Conservation (phyloP, 2,329 filamentous ascomycete species). For the Colletotrichum lupini region DNA sequence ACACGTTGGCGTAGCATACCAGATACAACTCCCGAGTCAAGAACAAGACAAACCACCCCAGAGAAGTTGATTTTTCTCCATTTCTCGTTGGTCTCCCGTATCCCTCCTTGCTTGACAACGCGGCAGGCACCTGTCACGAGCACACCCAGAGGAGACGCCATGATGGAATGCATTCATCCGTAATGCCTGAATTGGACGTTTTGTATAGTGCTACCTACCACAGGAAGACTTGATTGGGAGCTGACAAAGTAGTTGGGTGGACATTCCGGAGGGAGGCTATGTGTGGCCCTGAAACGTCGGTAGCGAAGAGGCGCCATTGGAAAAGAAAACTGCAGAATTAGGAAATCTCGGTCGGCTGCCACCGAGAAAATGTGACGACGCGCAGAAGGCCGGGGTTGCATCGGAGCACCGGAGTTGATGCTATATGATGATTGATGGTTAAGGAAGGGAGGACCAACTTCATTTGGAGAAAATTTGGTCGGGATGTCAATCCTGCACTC, state of each 20-base stretch:
- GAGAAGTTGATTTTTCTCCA: not conserved
- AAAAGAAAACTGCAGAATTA: constrained; percentile 20
- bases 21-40: not conserved
- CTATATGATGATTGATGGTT: constrained; percentile 15
- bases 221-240: constrained; percentile 11
- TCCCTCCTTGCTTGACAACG: not conserved
- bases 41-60: not conserved
- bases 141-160: not conserved
- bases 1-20: not conserved
- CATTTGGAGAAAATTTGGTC: too few relatives aligned
- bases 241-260: not conserved
- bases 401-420: constrained; percentile 11
- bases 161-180: constrained; percentile 30
- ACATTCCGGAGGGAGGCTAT: not conserved
- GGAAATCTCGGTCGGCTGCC: constrained; percentile 31
- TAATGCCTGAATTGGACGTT: constrained; percentile 26
- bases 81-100: not conserved
- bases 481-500: too few relatives aligned
- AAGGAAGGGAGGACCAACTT: not conserved
- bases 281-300: constrained; percentile 12
- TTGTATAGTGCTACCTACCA: not conserved
- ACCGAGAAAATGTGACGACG: constrained; percentile 29
- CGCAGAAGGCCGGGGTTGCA: constrained; percentile 14
- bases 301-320: not conserved
- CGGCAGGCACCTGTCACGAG: constrained; percentile 18